Conservation (phyloP, 805 yeast genomes). For the Ogataea saltuana region DNA sequence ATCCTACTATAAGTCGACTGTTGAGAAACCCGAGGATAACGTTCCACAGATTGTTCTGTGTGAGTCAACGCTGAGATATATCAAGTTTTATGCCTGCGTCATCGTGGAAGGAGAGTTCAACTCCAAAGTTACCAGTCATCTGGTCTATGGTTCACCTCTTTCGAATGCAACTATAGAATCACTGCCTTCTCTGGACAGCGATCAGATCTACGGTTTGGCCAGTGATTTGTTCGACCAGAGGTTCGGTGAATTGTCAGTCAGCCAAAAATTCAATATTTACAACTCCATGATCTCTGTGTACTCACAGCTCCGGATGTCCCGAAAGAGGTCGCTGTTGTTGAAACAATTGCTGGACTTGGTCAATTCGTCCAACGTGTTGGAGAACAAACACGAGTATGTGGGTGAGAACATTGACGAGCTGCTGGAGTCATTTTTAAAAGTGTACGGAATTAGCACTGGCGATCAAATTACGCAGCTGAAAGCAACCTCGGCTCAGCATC, state of each 20-base stretch:
- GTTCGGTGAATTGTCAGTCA: slow-evolving; percentile 44
- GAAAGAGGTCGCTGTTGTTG: slow-evolving; percentile 72
- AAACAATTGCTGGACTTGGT: slow-evolving; percentile 61
- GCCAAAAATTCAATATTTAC: slow-evolving; percentile 62
- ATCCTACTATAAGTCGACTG: slow-evolving; percentile 51
- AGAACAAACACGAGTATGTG: slow-evolving; percentile 11
- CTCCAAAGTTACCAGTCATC: slow-evolving; percentile 40
- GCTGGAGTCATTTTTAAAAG: slow-evolving; percentile 48
- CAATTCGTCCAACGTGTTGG: slow-evolving; percentile 13
- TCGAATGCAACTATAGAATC: background rate
- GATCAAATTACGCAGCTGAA: background rate
- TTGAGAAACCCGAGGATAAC: slow-evolving; percentile 62
- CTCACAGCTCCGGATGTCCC: slow-evolving; percentile 53
- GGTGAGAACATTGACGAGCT: slow-evolving; percentile 20
- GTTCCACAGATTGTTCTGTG: slow-evolving; percentile 81
- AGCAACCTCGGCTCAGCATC: slow-evolving; percentile 36
- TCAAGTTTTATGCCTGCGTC: slow-evolving; percentile 58
- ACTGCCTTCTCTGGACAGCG: slow-evolving; percentile 15
- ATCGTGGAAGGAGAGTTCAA: slow-evolving; percentile 52
- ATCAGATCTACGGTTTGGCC: slow-evolving; percentile 52
- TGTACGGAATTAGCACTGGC: slow-evolving; percentile 48
- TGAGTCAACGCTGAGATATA: slow-evolving; percentile 65
- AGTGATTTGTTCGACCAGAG: slow-evolving; percentile 47
- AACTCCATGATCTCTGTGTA: slow-evolving; percentile 67
- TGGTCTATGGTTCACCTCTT: slow-evolving; percentile 43